phyloP scores from a whole-genome alignment of 306 rosid genomes.

The Acacia crassicarpa region DNA sequence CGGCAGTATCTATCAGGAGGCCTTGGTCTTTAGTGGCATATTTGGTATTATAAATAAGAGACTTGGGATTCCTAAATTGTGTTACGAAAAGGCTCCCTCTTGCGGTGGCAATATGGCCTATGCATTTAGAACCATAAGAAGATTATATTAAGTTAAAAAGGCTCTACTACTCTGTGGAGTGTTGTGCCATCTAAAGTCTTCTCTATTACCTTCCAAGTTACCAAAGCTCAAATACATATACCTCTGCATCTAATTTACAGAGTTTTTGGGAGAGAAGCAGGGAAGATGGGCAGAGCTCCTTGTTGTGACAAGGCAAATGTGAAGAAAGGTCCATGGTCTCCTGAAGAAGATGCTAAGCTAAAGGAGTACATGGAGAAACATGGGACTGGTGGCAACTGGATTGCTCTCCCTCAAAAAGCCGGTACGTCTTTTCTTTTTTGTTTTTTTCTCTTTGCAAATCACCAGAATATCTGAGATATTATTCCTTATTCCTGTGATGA shows the following conservation, averaged over 20 bases:
- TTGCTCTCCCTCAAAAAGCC: constrained; percentile 77
- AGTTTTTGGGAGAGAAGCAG: background rate
- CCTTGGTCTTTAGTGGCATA: constrained; percentile 31
- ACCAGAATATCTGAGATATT: background rate
- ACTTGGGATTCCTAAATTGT: constrained; percentile 32
- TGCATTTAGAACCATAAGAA: background rate
- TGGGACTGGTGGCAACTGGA: constrained; percentile 85
- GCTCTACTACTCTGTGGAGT: constrained; percentile 7
- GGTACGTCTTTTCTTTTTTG: constrained; percentile 26
- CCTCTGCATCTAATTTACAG: background rate
- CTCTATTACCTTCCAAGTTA: constrained; percentile 11
- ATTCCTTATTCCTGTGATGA: background rate
- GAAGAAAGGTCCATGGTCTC: constrained; percentile 87
- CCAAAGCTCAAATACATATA: background rate
- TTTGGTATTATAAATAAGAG: background rate
- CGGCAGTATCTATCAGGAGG: background rate
- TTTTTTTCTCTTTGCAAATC: background rate
- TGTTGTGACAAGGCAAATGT: constrained; percentile 81
- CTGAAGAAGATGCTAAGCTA: constrained; percentile 72
- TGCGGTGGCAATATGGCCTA: constrained; percentile 19
- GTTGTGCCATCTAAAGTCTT: constrained; percentile 36
- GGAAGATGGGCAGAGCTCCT: constrained; percentile 72
- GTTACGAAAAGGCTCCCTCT: constrained; percentile 22
- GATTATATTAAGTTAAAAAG: constrained; percentile 34
- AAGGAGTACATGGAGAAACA: constrained; percentile 54